phyloP scores from a whole-genome alignment of 805 yeast species.

The Kodamaea sagamina region DNA sequence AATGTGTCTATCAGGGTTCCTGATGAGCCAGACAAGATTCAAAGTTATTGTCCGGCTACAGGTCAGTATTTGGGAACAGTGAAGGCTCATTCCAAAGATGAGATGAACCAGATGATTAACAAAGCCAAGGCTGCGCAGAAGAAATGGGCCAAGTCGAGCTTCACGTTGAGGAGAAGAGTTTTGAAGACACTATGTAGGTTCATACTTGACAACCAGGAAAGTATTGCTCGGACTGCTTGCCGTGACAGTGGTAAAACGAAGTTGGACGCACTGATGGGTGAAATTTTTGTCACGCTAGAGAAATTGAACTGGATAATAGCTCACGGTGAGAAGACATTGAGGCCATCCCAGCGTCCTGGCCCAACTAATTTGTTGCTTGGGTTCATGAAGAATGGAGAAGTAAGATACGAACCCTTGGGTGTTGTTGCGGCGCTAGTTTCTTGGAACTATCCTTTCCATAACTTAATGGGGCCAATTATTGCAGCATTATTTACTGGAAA shows the following conservation, averaged over 20 bases:
- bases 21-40: conserved; percentile 67
- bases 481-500: conserved; percentile 91
- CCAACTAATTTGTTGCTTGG: conserved; percentile 83
- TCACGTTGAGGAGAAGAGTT: conserved; percentile 68
- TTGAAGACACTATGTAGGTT: conserved; percentile 70
- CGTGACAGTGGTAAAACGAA: conserved; percentile 95
- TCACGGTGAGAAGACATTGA: conserved; percentile 74
- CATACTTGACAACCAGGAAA: conserved; percentile 78
- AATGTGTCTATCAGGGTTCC: conserved; percentile 55
- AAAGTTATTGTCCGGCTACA: conserved; percentile 94
- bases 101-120: conserved; percentile 67
- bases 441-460: conserved; percentile 98
- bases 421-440: conserved; percentile 87
- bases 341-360: conserved; percentile 78
- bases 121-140: conserved; percentile 56
- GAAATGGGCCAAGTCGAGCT: conserved; percentile 52
- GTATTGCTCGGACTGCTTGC: conserved; percentile 89
- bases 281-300: conserved; percentile 91
- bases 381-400: conserved; percentile 85
- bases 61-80: conserved; percentile 83
- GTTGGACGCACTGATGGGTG: conserved; percentile 96
- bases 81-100: conserved; percentile 60
- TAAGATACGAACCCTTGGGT: conserved; percentile 89
- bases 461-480: conserved; percentile 86
- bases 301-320: conserved; percentile 86